phyloP scores from a whole-genome alignment of 2,329 filamentous ascomycete genomes.

The Biscogniauxia marginata region DNA sequence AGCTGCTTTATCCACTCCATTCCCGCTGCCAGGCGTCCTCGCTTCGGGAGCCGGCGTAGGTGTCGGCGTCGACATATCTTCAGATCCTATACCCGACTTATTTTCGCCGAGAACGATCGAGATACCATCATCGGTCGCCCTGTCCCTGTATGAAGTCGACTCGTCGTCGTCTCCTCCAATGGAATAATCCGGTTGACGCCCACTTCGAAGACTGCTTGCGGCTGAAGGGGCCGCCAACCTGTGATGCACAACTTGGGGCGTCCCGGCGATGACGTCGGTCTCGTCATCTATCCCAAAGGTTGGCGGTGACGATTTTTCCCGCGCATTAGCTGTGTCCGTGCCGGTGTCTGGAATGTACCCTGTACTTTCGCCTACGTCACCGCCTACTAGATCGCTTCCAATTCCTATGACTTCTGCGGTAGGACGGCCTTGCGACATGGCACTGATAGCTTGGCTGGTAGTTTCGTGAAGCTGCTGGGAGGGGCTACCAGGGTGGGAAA shows the following conservation, averaged over 20 bases:
- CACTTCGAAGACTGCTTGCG: constrained; percentile 44
- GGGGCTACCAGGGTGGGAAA: constrained; percentile 30
- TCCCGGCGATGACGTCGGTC: constrained; percentile 21
- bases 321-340: constrained; percentile 2
- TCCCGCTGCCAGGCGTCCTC: constrained; percentile 7
- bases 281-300: constrained; percentile 16
- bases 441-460: constrained; percentile 18
- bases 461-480: constrained; percentile 30
- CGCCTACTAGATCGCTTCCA: neutral
- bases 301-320: constrained; percentile 18
- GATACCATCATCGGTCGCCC: constrained; percentile 13
- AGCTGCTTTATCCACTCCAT: neutral
- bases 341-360: neutral
- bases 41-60: neutral
- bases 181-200: constrained; percentile 48
- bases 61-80: constrained; percentile 6
- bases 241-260: constrained; percentile 31
- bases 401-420: constrained; percentile 2
- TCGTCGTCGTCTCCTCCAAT: constrained; percentile 34
- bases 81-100: neutral
- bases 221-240: constrained; percentile 36
- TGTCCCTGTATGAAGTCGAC: constrained; percentile 26
- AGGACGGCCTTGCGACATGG: constrained; percentile 6
- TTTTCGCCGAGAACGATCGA: constrained; percentile 8
- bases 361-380: neutral